Evolutionary conservation across 768 basidiomycete genomes (phyloP), one percentile per base, ranked within the genome.

Genomic region (Lentinula lateritia): DNA sequence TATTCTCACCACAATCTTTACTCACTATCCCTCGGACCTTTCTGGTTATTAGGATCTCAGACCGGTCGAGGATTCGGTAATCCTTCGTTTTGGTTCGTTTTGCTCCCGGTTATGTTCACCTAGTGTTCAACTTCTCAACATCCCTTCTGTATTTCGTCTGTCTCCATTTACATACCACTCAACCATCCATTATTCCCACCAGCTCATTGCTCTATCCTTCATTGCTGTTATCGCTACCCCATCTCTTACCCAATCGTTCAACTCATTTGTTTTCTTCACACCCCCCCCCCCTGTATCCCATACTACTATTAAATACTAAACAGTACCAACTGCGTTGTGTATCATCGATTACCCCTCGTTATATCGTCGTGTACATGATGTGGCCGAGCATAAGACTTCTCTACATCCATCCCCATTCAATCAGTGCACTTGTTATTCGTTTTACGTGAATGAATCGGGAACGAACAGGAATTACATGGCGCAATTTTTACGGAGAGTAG

Each of bases 321-420:
- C 50, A 5, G n/a, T 50, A 50, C 50, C 53, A 54, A 54, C 53
- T 54, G 53, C 35, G 53, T 54, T 54, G 53, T 39, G 53, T 54
- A 54, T 54, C 38, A 54, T 38, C 38, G 12, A 34, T 32, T 41
- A 54, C 53, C 38, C 38, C 38, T 54, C 35, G 35, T 20, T 20
- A 39, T 39, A 23, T 54, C 18, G 15, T 38, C 52, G 52, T 38
- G 28, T 35, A 53, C 9, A 7, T 53, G 50, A 13, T 43, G 46
- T 48, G n/a, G 20, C 46, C 28, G 20, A 48, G 38, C 15, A 15
- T 45, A 6, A 16, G 12, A 15, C 43, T 18, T 45, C 28, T 45
- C 7, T 20, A 3, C 12, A 18, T 9, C 16, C 46, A 48, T 28
- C 46, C 46, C 46, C 18, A n/a, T 18, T 48, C 46, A 28, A 20